Base-by-base conservation (phyloP, 208 protist genomes). In the Leishmania major region DNA sequence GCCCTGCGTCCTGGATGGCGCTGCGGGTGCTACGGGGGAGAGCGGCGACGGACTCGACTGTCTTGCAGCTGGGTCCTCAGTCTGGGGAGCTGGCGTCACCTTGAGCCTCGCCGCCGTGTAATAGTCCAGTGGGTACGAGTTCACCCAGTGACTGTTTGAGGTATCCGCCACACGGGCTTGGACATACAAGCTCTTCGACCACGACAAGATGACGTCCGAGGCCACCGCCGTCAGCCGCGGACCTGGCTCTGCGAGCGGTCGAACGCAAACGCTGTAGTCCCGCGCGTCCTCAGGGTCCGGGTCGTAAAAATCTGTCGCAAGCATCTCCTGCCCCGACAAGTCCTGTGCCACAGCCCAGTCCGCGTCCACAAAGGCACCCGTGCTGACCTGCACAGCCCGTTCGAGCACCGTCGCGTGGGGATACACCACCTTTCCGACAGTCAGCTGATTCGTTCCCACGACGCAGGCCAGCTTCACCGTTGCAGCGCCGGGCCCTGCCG, bases 171-270 rank as follows among this genome's bases (percentile, higher is more conserved):
- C n/a, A 37, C 69, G 78, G 2, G 83, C 83, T 47, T 51, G 59
- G 19, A 80, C 35, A 60, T 87, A 87, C 47, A 79, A 43, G 19
- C 69, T 55, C 83, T 83, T 87, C 6, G 77, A 57, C 83, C 83
- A 87, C 19, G 79, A 83, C 43, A 87, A 57, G n/a, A 87, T 17
- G n/a, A 87, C 75, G 53, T 87, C 83, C n/a, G 75, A 55, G 43
- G 51, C 53, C 28, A 45, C 71, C 51, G 71, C 25, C 7, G 81
- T 77, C 45, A 31, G 66, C 19, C 7, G 51, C 64, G 64, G 28
- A 55, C 25, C 62, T 45, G 35, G 17, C 43, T 35, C 22, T 35
- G 10, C 57, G 4, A 8, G 51, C 22, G 70, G 28, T 4, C 35
- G n/a, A 35, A 53, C 47, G 74, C 69, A 51, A 17, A 84, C 40